Evolutionary conservation across 345 rosid species (phyloP).

Genomic region (Acer campestre): DNA sequence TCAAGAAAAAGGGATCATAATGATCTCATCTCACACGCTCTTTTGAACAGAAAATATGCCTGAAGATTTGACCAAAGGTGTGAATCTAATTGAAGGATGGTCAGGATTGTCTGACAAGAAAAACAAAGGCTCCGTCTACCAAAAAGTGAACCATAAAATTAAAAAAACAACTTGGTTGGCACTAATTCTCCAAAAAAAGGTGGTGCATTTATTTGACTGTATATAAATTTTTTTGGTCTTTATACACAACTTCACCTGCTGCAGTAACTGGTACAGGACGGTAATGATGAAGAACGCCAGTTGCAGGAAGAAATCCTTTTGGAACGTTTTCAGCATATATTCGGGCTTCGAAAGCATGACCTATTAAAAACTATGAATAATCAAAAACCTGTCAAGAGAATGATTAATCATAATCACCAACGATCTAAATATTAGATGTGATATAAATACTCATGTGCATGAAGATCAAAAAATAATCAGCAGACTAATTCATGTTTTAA

Average conservation of each 20-base stretch:
- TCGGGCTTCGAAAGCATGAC: constrained; percentile 95
- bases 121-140: constrained; percentile 11
- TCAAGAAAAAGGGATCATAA: constrained; percentile 11
- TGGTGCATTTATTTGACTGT: background rate
- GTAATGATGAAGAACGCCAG: constrained; percentile 90
- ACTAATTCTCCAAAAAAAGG: background rate
- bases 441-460: background rate
- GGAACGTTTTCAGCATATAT: constrained; percentile 96
- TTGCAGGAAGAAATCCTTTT: constrained; percentile 93
- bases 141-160: constrained; percentile 4
- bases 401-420: background rate
- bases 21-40: constrained; percentile 6
- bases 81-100: constrained; percentile 10
- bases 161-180: background rate
- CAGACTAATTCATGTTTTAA: background rate
- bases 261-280: constrained; percentile 66
- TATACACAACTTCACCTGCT: constrained; percentile 51
- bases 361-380: constrained; percentile 42
- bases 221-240: constrained; percentile 6
- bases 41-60: background rate
- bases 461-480: background rate
- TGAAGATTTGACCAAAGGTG: background rate
- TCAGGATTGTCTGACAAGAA: constrained; percentile 4
- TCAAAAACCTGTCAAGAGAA: background rate
- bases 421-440: background rate